Conservation (phyloP, 1,139 yeast species). For the Geotrichum klebahnii region DNA sequence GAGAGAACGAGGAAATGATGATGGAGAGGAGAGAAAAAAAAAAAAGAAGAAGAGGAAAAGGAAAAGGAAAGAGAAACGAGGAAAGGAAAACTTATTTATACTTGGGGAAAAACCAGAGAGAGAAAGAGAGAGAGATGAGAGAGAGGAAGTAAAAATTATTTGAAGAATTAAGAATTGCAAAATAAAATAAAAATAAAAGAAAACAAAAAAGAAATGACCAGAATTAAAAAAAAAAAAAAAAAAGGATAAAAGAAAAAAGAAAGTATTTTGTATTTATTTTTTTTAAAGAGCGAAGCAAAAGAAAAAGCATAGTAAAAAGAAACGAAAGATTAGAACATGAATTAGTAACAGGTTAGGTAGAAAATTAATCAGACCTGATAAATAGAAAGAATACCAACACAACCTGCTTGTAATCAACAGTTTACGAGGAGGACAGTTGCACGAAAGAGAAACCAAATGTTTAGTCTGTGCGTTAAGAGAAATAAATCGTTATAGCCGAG, state of each 20-base stretch:
- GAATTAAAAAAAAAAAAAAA: neutral
- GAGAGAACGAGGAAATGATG: too few relatives aligned
- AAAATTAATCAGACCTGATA: too few relatives aligned
- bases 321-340: too few relatives aligned
- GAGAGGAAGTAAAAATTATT: neutral
- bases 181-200: neutral
- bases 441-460: too few relatives aligned
- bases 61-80: neutral
- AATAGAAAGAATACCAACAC: too few relatives aligned
- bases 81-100: too few relatives aligned
- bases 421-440: too few relatives aligned
- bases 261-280: conserved; percentile 1
- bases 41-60: neutral
- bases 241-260: neutral
- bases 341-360: too few relatives aligned
- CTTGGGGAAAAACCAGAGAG: neutral
- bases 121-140: conserved; percentile 1
- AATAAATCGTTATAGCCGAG: too few relatives aligned
- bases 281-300: neutral
- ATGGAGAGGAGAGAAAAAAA: neutral
- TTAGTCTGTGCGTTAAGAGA: too few relatives aligned
- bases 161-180: neutral
- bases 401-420: too few relatives aligned
- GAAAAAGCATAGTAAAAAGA: neutral
- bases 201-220: neutral